phyloP scores from a whole-genome alignment of 1,284 basidiomycete genomes.

The Pulveroboletus sp. region DNA sequence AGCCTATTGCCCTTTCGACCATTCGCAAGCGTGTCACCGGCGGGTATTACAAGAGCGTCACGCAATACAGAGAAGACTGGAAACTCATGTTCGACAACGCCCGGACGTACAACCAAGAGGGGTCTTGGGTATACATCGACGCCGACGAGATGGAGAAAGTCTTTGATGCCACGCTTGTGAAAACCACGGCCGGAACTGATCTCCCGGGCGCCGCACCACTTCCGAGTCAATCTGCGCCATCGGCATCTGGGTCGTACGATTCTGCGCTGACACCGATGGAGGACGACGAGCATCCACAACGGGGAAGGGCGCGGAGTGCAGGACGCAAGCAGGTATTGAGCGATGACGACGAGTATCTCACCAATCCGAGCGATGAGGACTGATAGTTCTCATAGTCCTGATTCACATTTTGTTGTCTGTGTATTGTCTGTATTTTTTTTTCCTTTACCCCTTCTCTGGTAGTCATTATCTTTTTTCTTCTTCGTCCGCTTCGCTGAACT shows the following conservation, averaged over 20 bases:
- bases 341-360: slow-evolving; percentile 74
- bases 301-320: slow-evolving; percentile 46
- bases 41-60: slow-evolving; percentile 73
- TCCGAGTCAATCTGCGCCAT: slow-evolving; percentile 34
- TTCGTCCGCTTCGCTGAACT: not conserved
- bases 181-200: slow-evolving; percentile 57
- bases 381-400: slow-evolving; percentile 16
- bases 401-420: slow-evolving; percentile 2
- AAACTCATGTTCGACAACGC: slow-evolving; percentile 92
- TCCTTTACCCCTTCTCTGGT: not conserved
- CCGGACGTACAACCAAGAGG: slow-evolving; percentile 84
- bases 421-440: slow-evolving; percentile 20
- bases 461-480: not conserved
- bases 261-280: slow-evolving; percentile 73
- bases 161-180: slow-evolving; percentile 64
- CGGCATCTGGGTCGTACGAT: slow-evolving; percentile 53
- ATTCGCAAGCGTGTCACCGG: slow-evolving; percentile 81
- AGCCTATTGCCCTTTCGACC: slow-evolving; percentile 85
- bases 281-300: slow-evolving; percentile 63
- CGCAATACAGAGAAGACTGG: slow-evolving; percentile 79
- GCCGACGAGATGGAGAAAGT: slow-evolving; percentile 90
- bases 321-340: slow-evolving; percentile 69
- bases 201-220: slow-evolving; percentile 64
- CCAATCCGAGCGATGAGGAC: slow-evolving; percentile 55
- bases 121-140: slow-evolving; percentile 90